phyloP scores from a whole-genome alignment of 192 early-diverging fungal species.

The Chytriomyces sp. region DNA sequence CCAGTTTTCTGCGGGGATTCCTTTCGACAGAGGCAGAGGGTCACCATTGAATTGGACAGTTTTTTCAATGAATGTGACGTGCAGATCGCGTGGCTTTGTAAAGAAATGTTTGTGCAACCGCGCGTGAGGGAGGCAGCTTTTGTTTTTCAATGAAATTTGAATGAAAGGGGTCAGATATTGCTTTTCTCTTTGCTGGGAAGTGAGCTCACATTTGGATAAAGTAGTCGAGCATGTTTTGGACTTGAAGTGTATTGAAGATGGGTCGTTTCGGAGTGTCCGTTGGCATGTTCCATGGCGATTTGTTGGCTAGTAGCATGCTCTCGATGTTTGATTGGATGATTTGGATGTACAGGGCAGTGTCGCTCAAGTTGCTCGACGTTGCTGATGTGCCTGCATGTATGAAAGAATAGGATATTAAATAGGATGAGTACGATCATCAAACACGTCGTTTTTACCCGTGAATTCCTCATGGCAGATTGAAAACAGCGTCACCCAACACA shows the following conservation, averaged over 20 bases:
- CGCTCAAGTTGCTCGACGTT: not conserved
- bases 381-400: not conserved
- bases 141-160: not conserved
- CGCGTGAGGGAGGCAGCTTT: constrained; percentile 17
- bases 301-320: not conserved
- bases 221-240: constrained; percentile 13
- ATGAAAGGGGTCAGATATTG: not conserved
- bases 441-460: not conserved
- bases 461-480: constrained; percentile 6
- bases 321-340: not conserved
- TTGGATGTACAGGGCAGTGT: not conserved
- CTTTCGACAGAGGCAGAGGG: not conserved
- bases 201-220: not conserved
- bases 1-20: constrained; percentile 32
- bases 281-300: not conserved
- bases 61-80: not conserved
- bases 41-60: not conserved
- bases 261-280: not conserved
- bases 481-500: constrained; percentile 16
- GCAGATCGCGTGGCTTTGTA: not conserved
- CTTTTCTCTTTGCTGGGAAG: not conserved
- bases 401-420: too few relatives aligned
- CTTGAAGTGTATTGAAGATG: not conserved
- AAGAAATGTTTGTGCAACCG: constrained; percentile 6
- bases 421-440: too few relatives aligned